Conservation (phyloP, 768 basidiomycete genomes). For the Zangia roseola region DNA sequence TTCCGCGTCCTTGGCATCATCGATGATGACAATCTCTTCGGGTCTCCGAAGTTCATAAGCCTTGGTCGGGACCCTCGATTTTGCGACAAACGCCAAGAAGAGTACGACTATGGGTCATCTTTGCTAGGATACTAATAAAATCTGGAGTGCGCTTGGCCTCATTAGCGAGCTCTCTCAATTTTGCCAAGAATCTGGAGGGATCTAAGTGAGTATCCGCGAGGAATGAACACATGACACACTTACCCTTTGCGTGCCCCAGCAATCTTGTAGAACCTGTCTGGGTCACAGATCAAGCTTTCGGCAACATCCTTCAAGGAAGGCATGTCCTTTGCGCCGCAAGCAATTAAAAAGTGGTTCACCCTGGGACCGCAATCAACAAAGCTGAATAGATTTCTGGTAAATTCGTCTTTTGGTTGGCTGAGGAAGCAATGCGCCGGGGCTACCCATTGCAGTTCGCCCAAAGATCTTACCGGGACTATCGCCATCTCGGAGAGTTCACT, state of each 20-base stretch:
- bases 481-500: no score
- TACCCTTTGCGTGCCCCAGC: conserved; percentile 58
- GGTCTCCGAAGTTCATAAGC: conserved; percentile 63
- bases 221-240: conserved; percentile 16
- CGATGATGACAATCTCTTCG: conserved; percentile 71
- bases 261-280: conserved; percentile 65
- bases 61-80: conserved; percentile 22
- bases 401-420: conserved; percentile 45
- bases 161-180: conserved; percentile 80
- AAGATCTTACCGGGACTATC: no score
- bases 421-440: conserved; percentile 69
- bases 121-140: conserved; percentile 44
- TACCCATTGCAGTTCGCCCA: conserved; percentile 43
- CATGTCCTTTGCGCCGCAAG: conserved; percentile 82
- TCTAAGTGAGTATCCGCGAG: not conserved
- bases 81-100: conserved; percentile 69
- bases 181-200: conserved; percentile 68
- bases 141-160: conserved; percentile 57
- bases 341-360: conserved; percentile 78
- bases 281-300: conserved; percentile 61
- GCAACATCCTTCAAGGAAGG: conserved; percentile 81
- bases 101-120: conserved; percentile 66
- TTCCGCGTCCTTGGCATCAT: conserved; percentile 75
- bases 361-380: conserved; percentile 82
- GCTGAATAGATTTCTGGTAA: conserved; percentile 77